phyloP scores from a whole-genome alignment of 306 rosid species.

The Pyrus pyrifolia region DNA sequence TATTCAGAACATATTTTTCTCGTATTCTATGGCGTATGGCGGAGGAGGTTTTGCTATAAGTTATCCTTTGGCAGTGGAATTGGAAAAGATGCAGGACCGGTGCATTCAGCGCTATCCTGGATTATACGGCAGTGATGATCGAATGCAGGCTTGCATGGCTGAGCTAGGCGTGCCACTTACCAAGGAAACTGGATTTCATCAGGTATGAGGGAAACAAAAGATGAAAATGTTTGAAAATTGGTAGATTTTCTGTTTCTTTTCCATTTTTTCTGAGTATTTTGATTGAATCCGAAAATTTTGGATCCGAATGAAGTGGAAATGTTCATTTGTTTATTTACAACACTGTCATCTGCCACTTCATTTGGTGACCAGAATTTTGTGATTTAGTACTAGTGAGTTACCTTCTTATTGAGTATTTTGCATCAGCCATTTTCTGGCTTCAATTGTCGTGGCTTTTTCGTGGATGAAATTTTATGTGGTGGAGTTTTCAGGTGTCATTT shows the following conservation, averaged over 20 bases:
- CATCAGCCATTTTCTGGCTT: not conserved
- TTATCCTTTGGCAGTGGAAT: slow-evolving; percentile 68
- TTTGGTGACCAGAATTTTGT: not conserved
- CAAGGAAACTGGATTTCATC: slow-evolving; percentile 84
- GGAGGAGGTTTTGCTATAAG: slow-evolving; percentile 97
- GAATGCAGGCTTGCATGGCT: slow-evolving; percentile 94
- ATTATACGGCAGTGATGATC: slow-evolving; percentile 84
- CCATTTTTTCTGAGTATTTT: not conserved
- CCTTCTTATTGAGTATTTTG: not conserved
- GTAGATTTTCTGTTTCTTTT: not conserved
- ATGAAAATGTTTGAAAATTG: not conserved
- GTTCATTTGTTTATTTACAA: not conserved
- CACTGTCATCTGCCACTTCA: not conserved
- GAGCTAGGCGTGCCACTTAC: slow-evolving; percentile 92
- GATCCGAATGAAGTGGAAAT: not conserved
- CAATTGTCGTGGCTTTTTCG: not conserved
- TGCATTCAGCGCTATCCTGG: slow-evolving; percentile 79
- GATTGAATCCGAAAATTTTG: not conserved
- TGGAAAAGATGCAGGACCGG: slow-evolving; percentile 78
- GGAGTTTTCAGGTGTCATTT: not conserved
- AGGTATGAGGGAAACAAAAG: slow-evolving; percentile 35
- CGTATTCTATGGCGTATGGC: slow-evolving; percentile 86
- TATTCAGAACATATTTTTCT: slow-evolving; percentile 74
- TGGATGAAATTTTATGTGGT: not conserved
- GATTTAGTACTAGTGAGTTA: too few species aligned